Evolutionary conservation across 1,284 basidiomycete genomes (phyloP).

Genomic region (Sporisorium exsertum): DNA sequence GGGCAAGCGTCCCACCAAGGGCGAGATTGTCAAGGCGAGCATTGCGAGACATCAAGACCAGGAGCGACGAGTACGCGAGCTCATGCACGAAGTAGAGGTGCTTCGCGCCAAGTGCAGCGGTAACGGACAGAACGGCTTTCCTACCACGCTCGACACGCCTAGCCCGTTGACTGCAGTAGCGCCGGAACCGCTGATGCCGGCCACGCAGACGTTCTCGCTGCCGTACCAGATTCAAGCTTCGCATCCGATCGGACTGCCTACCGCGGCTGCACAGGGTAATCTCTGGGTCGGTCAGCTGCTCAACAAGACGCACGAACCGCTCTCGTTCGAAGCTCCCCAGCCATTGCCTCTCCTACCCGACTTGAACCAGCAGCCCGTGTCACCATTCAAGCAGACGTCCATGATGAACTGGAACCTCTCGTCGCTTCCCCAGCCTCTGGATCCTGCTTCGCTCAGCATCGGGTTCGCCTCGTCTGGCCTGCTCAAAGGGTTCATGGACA

Average conservation of each 20-base stretch:
- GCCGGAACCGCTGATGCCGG: slow-evolving; percentile 17
- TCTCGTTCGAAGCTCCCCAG: slow-evolving; percentile 11
- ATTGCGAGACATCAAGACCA: slow-evolving; percentile 45
- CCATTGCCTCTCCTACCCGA: slow-evolving; percentile 27
- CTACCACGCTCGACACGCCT: slow-evolving; percentile 16
- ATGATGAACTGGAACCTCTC: slow-evolving; percentile 45
- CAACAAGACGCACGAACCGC: slow-evolving; percentile 24
- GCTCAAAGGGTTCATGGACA: slow-evolving; percentile 24
- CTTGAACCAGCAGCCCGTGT: slow-evolving; percentile 29
- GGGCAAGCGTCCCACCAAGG: slow-evolving; percentile 48
- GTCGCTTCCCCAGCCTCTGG: slow-evolving; percentile 24
- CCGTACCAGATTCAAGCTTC: slow-evolving; percentile 39
- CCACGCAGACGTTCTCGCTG: slow-evolving; percentile 17
- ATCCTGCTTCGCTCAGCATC: slow-evolving; percentile 22
- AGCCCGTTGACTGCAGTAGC: slow-evolving; percentile 6
- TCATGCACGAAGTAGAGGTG: slow-evolving; percentile 37
- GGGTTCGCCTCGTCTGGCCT: slow-evolving; percentile 6
- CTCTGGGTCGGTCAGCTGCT: slow-evolving; percentile 48
- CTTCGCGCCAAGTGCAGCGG: slow-evolving; percentile 21
- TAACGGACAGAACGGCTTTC: background rate
- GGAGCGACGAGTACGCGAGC: slow-evolving; percentile 38
- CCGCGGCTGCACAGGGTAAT: slow-evolving; percentile 12
- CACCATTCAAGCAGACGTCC: slow-evolving; percentile 46
- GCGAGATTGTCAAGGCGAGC: slow-evolving; percentile 54
- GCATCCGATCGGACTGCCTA: slow-evolving; percentile 24